Evolutionary conservation across 2,329 filamentous ascomycete species (phyloP).

Genomic region (Cadophora sp.): DNA sequence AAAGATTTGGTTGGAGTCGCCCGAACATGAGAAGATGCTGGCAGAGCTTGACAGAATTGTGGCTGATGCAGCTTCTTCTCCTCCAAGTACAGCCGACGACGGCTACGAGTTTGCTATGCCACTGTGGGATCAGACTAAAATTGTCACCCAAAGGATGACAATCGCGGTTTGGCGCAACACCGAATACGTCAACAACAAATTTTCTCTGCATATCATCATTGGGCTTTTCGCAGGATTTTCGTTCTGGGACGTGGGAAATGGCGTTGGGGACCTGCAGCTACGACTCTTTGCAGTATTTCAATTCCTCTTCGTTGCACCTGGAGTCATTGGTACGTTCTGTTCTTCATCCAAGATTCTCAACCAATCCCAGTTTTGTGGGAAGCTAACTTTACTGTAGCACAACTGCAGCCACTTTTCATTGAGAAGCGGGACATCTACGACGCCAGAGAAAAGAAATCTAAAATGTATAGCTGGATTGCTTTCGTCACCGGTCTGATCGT

Average conservation of each 20-base stretch:
- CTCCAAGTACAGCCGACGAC: slow-evolving; percentile 48
- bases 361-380: too few species aligned
- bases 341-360: neutral
- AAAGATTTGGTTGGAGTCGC: slow-evolving; percentile 68
- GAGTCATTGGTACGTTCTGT: slow-evolving; percentile 50
- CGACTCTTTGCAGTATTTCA: slow-evolving; percentile 67
- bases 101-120: slow-evolving; percentile 60
- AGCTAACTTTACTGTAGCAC: slow-evolving; percentile 49
- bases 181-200: slow-evolving; percentile 58
- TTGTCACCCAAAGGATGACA: slow-evolving; percentile 40
- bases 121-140: slow-evolving; percentile 51
- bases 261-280: slow-evolving; percentile 58
- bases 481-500: slow-evolving; percentile 61
- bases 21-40: slow-evolving; percentile 59
- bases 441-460: slow-evolving; percentile 64
- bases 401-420: slow-evolving; percentile 65
- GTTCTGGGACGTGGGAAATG: slow-evolving; percentile 64
- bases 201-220: slow-evolving; percentile 59
- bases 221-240: slow-evolving; percentile 67
- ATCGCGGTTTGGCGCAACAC: slow-evolving; percentile 69
- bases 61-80: slow-evolving; percentile 50
- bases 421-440: slow-evolving; percentile 64
- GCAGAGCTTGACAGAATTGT: slow-evolving; percentile 66
- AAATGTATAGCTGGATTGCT: slow-evolving; percentile 66
- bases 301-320: slow-evolving; percentile 67